A percentile compares a stretch with the other conserved stretches of the same genome.
phyloP scores from a whole-genome alignment of 108 stramenopile species.

The Skeletonema costatum region DNA sequence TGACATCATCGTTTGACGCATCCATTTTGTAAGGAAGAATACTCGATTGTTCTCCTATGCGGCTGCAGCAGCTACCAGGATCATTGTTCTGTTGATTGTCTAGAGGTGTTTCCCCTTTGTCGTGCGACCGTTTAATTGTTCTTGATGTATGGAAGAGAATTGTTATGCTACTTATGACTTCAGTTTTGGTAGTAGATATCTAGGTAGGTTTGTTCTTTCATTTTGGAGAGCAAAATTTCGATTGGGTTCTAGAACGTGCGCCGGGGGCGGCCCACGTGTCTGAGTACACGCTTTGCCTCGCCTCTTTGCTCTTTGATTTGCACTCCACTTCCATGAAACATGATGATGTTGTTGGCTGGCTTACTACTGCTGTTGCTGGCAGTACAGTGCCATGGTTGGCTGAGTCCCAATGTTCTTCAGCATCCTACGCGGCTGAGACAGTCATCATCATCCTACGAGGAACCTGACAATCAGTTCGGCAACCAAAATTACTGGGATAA shows the following conservation, averaged over 20 bases:
- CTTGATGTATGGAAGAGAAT: neutral
- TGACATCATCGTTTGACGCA: neutral
- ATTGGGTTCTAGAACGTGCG: too few relatives aligned
- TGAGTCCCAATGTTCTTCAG: neutral
- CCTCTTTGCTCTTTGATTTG: too few relatives aligned
- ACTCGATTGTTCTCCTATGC: neutral
- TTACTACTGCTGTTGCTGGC: neutral
- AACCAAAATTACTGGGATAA: constrained; percentile 48
- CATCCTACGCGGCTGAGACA: neutral
- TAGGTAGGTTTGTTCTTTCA: too few relatives aligned
- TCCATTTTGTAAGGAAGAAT: neutral
- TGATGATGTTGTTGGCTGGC: neutral
- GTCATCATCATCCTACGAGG: neutral
- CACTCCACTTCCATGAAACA: too few relatives aligned
- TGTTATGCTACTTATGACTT: too few relatives aligned
- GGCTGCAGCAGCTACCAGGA: neutral
- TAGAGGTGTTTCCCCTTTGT: neutral
- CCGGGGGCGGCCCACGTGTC: too few relatives aligned
- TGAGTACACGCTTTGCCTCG: too few relatives aligned
- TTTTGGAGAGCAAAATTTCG: too few relatives aligned
- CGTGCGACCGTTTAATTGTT: neutral
- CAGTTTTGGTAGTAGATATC: too few relatives aligned
- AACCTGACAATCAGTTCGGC: constrained; percentile 27
- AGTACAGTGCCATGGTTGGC: neutral
- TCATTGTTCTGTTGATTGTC: neutral